These are phyloP conservation scores for Ophiostoma perfectum DNA, from an alignment of 2,329 filamentous ascomycete species.

Conservation along the genomic window DNA sequence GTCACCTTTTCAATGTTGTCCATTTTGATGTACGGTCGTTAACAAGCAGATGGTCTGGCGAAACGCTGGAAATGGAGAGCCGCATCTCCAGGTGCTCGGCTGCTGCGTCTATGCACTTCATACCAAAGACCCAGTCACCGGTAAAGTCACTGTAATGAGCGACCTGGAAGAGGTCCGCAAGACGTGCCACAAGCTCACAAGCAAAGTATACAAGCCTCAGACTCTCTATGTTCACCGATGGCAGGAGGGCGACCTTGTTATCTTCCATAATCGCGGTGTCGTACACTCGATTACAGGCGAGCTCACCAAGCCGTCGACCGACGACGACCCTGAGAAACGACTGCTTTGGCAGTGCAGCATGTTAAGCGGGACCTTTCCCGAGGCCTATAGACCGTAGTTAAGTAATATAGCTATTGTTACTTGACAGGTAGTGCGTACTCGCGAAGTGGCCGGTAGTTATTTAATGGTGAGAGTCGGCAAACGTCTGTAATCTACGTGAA, in stretches of 20 bases:
- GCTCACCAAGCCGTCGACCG: neutral
- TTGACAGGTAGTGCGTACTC: too few relatives aligned
- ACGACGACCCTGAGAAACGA: conserved; percentile 5
- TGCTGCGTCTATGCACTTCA: conserved; percentile 7
- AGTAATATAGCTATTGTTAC: too few relatives aligned
- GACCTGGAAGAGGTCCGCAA: neutral
- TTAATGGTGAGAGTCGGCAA: too few relatives aligned
- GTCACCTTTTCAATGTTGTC: neutral
- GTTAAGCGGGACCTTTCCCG: neutral
- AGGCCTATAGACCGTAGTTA: neutral
- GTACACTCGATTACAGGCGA: conserved; percentile 1
- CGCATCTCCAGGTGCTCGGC: conserved; percentile 1
- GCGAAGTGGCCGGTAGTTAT: too few relatives aligned
- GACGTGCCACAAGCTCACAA: conserved; percentile 2
- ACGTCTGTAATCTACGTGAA: too few relatives aligned
- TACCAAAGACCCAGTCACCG: conserved; percentile 1
- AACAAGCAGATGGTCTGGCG: conserved; percentile 6
- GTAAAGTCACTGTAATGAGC: neutral
- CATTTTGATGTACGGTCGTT: neutral
- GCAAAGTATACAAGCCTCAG: neutral
- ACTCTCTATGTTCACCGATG: conserved; percentile 7
- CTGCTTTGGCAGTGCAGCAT: conserved; percentile 13
- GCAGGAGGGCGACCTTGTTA: conserved; percentile 7
- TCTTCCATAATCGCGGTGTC: conserved; percentile 9
- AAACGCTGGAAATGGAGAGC: neutral